Evolutionary conservation across 208 protist genomes (phyloP), one percentile per base, ranked within the genome.

Genomic region (Leishmania aethiopica): DNA sequence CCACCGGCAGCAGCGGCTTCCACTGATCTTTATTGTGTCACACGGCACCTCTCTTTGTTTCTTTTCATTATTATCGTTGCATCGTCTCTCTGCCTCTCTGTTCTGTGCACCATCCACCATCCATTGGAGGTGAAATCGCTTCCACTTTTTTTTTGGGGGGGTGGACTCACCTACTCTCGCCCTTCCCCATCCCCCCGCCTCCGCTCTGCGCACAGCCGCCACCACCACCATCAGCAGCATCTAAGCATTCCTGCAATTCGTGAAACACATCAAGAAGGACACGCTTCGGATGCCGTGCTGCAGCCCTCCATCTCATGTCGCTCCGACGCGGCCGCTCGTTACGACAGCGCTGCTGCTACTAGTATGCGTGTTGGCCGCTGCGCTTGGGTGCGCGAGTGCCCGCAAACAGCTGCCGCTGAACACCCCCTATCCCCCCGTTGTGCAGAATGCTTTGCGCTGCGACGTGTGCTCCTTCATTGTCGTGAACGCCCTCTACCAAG

Each of bases 381-480:
- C 11, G 13, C 22, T 59, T 1, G 32, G 32, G 6, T 8, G 51
- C n/a, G 74, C 35, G 66, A 69, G 25, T 77, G 78, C 73, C 22
- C 75, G 55, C 70, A 88, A 95, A 75, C 86, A 95, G 77, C 82
- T 94, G 17, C 90, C 90, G 22, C n/a, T 94, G 35, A 79, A 91
- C 77, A 37, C 75, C 13, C 80, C 87, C 28, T 94, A 90, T 69
- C 86, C 89, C 7, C 42, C 89, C 15, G 80, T 88, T 2, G 88
- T 95, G 40, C 75, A 85, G 42, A 86, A 94, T 49, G 87, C 81
- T 7, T 77, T 95, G 17, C 66, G 77, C 17, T 97, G 94, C 77
- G 90, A 92, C 64, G 88, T 96, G 15, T 96, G 91, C 77, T 67
- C 70, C 17, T 80, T 89, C 62, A 79, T 88, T 49, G 77, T 94